Evolutionary conservation across 2,329 filamentous ascomycete species (phyloP).

Genomic region (Microcyclosporella mali): DNA sequence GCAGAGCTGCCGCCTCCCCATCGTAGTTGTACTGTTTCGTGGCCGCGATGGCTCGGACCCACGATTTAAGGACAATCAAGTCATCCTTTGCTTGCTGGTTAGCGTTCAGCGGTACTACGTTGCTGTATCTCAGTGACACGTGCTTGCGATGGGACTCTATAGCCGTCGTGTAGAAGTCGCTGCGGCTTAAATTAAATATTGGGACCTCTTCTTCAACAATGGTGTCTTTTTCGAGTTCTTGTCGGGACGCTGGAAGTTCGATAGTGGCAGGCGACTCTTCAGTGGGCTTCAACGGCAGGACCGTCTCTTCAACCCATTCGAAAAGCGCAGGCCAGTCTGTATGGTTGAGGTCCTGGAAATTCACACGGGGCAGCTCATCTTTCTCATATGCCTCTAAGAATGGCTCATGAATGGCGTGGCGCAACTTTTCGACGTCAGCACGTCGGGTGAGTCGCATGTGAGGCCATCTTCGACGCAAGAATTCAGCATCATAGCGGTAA

Average conservation of each 20-base stretch:
- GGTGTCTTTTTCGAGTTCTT: conserved; percentile 12
- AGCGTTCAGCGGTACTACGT: conserved; percentile 12
- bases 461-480: conserved; percentile 36
- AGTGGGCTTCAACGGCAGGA: conserved; percentile 26
- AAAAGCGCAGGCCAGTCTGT: conserved; percentile 66
- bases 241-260: conserved; percentile 10
- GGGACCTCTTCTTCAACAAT: conserved; percentile 8
- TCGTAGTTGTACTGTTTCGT: conserved; percentile 39
- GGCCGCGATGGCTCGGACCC: conserved; percentile 41
- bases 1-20: conserved; percentile 34
- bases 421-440: conserved; percentile 43
- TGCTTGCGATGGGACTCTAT: conserved; percentile 18
- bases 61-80: conserved; percentile 35
- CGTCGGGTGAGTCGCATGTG: conserved; percentile 20
- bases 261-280: conserved; percentile 36
- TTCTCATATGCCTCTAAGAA: conserved; percentile 62
- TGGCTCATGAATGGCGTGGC: conserved; percentile 57
- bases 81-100: conserved; percentile 15
- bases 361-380: conserved; percentile 54
- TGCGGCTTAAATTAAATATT: conserved; percentile 11
- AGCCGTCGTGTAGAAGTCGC: conserved; percentile 18
- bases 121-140: conserved; percentile 11
- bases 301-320: conserved; percentile 56
- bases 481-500: conserved; percentile 33
- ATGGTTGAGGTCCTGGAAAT: conserved; percentile 56